Evolutionary conservation across 2,329 filamentous ascomycete species (phyloP).

Genomic region (Fusarium sp.): DNA sequence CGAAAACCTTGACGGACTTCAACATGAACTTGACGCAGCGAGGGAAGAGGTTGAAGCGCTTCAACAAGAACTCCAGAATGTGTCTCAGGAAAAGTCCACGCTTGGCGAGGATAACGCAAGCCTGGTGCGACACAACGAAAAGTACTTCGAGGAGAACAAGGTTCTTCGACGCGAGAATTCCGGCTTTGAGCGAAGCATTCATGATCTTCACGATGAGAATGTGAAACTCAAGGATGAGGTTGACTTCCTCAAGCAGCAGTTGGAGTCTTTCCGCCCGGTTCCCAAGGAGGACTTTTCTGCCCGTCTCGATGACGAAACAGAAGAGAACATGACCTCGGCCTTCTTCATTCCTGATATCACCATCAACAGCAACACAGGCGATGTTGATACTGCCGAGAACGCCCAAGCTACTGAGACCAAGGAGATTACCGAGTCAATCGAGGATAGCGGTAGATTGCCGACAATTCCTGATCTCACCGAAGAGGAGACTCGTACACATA

Average conservation of each 20-base stretch:
- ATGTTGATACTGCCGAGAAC: conserved; percentile 37
- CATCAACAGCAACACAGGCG: conserved; percentile 52
- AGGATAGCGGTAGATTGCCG: conserved; percentile 45
- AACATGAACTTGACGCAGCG: conserved; percentile 54
- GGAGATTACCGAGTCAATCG: conserved; percentile 47
- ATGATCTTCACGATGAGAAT: conserved; percentile 58
- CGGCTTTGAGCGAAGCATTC: conserved; percentile 57
- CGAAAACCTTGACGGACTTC: conserved; percentile 51
- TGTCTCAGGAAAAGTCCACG: conserved; percentile 55
- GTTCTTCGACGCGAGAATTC: conserved; percentile 58
- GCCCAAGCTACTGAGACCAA: conserved; percentile 47
- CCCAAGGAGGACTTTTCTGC: conserved; percentile 50
- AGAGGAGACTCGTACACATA: conserved; percentile 40
- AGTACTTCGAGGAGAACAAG: conserved; percentile 64
- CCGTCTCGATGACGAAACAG: conserved; percentile 50
- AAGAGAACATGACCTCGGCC: conserved; percentile 67
- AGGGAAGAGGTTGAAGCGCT: conserved; percentile 53
- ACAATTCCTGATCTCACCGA: conserved; percentile 44
- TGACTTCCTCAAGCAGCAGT: conserved; percentile 55
- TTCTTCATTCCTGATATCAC: conserved; percentile 69
- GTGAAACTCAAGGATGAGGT: conserved; percentile 59
- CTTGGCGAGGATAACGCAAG: conserved; percentile 62
- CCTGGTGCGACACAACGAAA: conserved; percentile 64
- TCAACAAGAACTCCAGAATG: conserved; percentile 50
- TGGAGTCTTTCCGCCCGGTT: conserved; percentile 53